Conservation (phyloP, 148 eudicot genomes). For the Arbutus unedo region DNA sequence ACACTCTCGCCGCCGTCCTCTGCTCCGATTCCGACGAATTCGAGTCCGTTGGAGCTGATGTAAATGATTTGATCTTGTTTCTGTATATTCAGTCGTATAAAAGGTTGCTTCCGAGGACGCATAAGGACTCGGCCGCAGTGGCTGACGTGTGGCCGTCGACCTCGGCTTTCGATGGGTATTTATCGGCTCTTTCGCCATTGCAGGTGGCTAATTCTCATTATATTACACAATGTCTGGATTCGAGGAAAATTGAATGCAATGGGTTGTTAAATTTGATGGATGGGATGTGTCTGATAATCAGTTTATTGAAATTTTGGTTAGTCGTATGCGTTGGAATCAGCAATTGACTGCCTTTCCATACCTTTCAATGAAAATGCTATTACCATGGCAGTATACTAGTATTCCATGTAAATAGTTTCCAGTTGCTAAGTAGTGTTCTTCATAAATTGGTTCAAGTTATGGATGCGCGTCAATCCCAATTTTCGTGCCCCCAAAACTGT, state of each 20-base stretch:
- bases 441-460: background rate
- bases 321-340: background rate
- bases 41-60: slow-evolving; percentile 46
- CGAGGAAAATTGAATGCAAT: too few relatives aligned
- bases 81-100: slow-evolving; percentile 86
- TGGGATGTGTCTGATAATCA: background rate
- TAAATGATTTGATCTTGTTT: slow-evolving; percentile 71
- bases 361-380: background rate
- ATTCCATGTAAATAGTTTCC: background rate
- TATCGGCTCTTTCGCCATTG: slow-evolving; percentile 91
- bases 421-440: background rate
- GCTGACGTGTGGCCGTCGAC: slow-evolving; percentile 97
- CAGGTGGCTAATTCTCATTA: slow-evolving; percentile 42
- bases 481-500: background rate
- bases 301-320: background rate
- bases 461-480: background rate
- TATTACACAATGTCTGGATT: too few relatives aligned
- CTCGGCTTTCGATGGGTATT: slow-evolving; percentile 83
- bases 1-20: slow-evolving; percentile 54
- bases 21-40: slow-evolving; percentile 43
- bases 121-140: slow-evolving; percentile 85
- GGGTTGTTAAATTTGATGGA: background rate
- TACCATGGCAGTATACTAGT: background rate
- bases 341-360: background rate
- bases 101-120: slow-evolving; percentile 73